phyloP scores from a whole-genome alignment of 2,329 filamentous ascomycete genomes.

The Fusarium mundagurra region DNA sequence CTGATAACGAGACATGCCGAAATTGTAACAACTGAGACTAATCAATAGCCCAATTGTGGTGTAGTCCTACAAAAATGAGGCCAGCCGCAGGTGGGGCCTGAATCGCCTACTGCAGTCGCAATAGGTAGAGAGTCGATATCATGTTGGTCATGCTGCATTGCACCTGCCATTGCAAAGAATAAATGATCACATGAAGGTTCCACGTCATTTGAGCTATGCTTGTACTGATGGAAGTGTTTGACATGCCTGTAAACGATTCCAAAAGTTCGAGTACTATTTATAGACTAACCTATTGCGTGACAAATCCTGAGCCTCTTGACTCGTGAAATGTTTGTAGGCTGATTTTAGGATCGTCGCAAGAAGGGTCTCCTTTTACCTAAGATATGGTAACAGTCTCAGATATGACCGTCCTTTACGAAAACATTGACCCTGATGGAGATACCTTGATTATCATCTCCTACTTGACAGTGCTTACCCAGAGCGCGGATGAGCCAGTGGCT shows the following conservation, averaged over 20 bases:
- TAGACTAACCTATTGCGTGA: neutral
- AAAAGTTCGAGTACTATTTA: neutral
- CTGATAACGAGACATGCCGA: neutral
- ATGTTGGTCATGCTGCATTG: neutral
- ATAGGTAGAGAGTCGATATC: neutral
- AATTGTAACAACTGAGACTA: neutral
- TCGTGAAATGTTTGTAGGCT: neutral
- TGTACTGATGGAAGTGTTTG: neutral
- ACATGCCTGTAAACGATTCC: neutral
- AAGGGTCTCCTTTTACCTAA: neutral
- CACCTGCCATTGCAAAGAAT: too few species aligned
- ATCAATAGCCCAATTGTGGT: neutral
- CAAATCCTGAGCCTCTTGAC: too few species aligned
- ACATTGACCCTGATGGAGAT: neutral
- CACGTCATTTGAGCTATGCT: neutral
- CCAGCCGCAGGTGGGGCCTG: neutral
- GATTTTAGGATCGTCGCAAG: neutral
- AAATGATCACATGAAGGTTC: neutral
- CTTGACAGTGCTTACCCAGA: neutral
- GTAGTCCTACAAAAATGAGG: neutral
- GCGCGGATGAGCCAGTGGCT: neutral
- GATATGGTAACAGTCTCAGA: neutral
- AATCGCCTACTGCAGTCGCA: neutral
- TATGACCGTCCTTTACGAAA: neutral
- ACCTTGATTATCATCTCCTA: neutral